Percentiles rank a stretch among this genome's conserved stretches.
Conservation (phyloP, 2,329 filamentous ascomycete genomes). For the Didymella pinodella region DNA sequence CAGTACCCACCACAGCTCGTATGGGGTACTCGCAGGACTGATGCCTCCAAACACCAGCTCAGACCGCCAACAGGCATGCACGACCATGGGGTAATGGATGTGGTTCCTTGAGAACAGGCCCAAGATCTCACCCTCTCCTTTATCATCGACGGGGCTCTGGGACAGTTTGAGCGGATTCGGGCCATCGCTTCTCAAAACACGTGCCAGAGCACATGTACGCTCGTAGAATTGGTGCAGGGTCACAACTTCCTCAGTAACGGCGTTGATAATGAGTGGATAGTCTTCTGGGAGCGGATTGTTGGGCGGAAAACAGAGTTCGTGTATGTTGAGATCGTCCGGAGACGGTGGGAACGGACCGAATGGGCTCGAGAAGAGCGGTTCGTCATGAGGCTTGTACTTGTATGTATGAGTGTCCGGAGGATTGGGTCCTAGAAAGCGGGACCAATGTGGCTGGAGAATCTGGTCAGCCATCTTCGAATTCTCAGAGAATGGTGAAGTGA, state of each 20-base stretch:
- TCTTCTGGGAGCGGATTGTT: constrained; percentile 36
- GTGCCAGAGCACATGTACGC: constrained; percentile 37
- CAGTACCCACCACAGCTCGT: constrained; percentile 45
- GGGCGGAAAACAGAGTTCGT: constrained; percentile 42
- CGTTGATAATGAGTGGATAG: constrained; percentile 43
- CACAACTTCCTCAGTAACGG: constrained; percentile 34
- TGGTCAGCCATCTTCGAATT: constrained; percentile 28
- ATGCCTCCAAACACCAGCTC: constrained; percentile 44
- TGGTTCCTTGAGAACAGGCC: constrained; percentile 41
- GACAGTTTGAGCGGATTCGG: constrained; percentile 35
- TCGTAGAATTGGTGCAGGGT: constrained; percentile 42
- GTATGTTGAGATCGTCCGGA: constrained; percentile 41
- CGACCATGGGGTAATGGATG: constrained; percentile 43
- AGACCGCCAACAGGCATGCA: constrained; percentile 42
- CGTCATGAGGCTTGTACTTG: constrained; percentile 30
- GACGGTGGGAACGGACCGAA: constrained; percentile 40
- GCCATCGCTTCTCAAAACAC: constrained; percentile 38
- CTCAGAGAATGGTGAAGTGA: not conserved
- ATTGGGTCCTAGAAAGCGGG: constrained; percentile 34
- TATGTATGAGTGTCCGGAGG: constrained; percentile 34
- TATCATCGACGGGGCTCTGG: constrained; percentile 34
- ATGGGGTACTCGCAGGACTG: constrained; percentile 42
- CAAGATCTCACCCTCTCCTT: constrained; percentile 41
- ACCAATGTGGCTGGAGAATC: constrained; percentile 40
- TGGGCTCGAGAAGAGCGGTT: constrained; percentile 35